Base-by-base conservation (phyloP, 768 basidiomycete species). In the Phaeotremella skinneri region DNA sequence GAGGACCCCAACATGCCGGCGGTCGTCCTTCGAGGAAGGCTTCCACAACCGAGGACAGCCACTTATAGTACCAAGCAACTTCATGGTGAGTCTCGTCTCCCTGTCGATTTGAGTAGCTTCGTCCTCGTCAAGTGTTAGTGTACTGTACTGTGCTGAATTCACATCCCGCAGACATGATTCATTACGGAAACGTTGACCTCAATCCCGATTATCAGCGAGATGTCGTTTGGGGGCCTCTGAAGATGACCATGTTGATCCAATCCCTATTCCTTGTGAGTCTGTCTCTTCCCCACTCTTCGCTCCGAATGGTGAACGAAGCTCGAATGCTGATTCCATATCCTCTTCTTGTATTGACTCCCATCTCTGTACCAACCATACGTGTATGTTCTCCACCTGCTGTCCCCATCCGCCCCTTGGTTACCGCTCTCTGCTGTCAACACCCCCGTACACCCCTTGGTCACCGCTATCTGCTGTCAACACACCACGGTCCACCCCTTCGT, bases 161-260 rank as follows among this genome's bases (percentile, higher is more conserved):
- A 7, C 25, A 26, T 11, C 25, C 25, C 23, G 20, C 41, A 72
- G 70, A 65, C 7, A 27, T 67, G 42, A 66, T 69, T 21, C 70
- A 72, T 42, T 49, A 27, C n/a, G 70, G 70, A 4, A 29, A 9
- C 3, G 52, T 72, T 29, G 55, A 69, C 9, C 61, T 69, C n/a
- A 49, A 61, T 21, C 65, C 70, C 1, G 45, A 55, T 23, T 72
- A 69, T 58, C 70, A 72, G 52, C 65, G 70, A 56, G 72, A 72
- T 52, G 72, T 74, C 14, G 72, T 74, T 23, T 74, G 72, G 72
- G 49, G 61, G 0, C 56, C 60, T 27, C 13, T 29, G n/a, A 71
- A 71, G 55, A 63, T 64, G 68, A 60, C 64, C 13, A 52, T 49
- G 7, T 56, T 74, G 62, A 68, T 74, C 23, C 67, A 71, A 29